Conservation (phyloP, 805 yeast genomes). For the Candida endomychidarum region DNA sequence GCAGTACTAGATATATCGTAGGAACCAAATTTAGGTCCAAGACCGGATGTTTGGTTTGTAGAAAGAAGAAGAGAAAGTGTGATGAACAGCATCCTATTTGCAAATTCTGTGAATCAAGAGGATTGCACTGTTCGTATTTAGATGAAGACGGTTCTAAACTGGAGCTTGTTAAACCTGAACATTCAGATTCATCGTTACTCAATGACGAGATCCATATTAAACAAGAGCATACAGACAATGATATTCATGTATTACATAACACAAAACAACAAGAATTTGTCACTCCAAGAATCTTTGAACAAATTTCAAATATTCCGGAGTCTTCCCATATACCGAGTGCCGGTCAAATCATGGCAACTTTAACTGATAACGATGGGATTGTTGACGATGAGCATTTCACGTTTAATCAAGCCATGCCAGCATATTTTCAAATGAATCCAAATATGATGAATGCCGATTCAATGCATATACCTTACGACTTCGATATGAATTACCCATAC, state of each 20-base stretch:
- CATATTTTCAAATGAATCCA: constrained; percentile 1
- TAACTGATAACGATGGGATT: not conserved
- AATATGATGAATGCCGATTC: not conserved
- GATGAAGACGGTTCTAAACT: constrained; percentile 3
- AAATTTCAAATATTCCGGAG: not conserved
- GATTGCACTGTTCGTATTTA: constrained; percentile 17
- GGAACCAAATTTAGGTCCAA: constrained; percentile 15
- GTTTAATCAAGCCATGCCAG: not conserved
- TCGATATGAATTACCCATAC: not conserved
- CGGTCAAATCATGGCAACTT: not conserved
- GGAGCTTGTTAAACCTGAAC: no score
- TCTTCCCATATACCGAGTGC: not conserved
- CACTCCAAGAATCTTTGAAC: not conserved
- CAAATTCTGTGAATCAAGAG: constrained; percentile 17
- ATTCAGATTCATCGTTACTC: no score
- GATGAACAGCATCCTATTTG: constrained; percentile 25
- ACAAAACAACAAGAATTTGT: not conserved
- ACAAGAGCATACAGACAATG: no score
- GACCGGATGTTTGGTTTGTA: constrained; percentile 20
- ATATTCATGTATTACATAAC: no score
- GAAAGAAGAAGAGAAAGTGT: constrained; percentile 21
- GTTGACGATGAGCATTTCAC: not conserved
- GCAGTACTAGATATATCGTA: constrained; percentile 6
- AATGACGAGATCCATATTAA: no score
- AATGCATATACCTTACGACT: not conserved